Evolutionary conservation across 1,139 yeast genomes (phyloP), one percentile per base, ranked within the genome.

Genomic region (Blastobotrys ciferrii): DNA sequence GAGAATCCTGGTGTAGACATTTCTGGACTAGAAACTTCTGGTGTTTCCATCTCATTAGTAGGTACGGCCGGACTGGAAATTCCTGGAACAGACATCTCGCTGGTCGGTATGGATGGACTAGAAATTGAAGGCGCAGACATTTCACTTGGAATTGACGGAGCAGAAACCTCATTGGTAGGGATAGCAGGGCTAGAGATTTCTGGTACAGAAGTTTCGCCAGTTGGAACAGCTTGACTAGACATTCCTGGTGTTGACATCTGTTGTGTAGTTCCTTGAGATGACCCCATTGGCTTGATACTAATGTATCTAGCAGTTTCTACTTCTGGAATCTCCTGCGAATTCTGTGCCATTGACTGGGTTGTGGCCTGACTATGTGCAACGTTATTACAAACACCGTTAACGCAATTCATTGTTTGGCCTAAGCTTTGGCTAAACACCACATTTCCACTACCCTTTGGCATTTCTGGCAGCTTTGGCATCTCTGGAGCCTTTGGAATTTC

Each of bases 401-500:
- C 40, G 18, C 40, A 36, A n/a, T 36, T 36, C 11, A 36, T 13
- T 3, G 40, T 36, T 3, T 7, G 11, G 7, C 40, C 40, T 7
- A 36, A 18, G 14, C 40, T 36, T 17, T 23, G n/a, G n/a, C 40
- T 36, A 36, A 36, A 36, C 25, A 36, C n/a, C 9, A 36, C 40
- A 17, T 36, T 17, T 18, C 40, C 40, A 19, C 28, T 9, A 9
- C 28, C 28, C n/a, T n/a, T n/a, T n/a, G n/a, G n/a, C n/a, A 20
- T n/a, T n/a, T 31, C 14, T 31, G 33, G 33, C 13, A 11, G 9
- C 6, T 25, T 25, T 7, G 30, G 30, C 11, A 25, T 25, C 30
- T 4, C 14, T 31, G 33, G 33, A 12, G 13, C n/a, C 4, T n/a
- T 4, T 6, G 33, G 37, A 15, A 15, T 15, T 14, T 9, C 11